Conservation (phyloP, 768 basidiomycete species). For the Paxillus ammoniavirescens region DNA sequence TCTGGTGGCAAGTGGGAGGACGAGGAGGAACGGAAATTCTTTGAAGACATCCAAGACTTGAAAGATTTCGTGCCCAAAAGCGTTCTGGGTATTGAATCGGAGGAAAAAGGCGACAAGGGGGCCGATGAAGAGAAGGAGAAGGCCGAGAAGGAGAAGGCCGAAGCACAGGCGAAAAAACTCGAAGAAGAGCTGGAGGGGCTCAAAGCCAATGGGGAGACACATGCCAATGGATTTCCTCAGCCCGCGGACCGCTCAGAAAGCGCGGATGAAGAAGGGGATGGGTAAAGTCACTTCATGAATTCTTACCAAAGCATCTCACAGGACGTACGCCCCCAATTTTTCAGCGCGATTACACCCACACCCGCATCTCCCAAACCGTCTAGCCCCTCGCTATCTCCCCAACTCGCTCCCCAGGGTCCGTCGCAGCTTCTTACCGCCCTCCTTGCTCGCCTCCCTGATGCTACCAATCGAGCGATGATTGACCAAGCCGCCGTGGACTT, state of each 20-base stretch:
- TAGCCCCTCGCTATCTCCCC: conserved; percentile 62
- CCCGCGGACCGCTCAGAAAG: conserved; percentile 7
- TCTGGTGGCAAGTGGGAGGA: conserved; percentile 95
- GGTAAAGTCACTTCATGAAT: conserved; percentile 16
- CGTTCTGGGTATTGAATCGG: conserved; percentile 68
- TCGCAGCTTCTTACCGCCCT: conserved; percentile 90
- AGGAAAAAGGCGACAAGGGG: conserved; percentile 39
- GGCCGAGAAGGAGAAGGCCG: conserved; percentile 53
- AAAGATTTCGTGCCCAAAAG: conserved; percentile 89
- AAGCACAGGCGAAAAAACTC: conserved; percentile 69
- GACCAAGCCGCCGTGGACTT: conserved; percentile 97
- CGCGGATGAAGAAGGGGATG: conserved; percentile 30
- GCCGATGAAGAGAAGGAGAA: conserved; percentile 45
- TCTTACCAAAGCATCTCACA: conserved; percentile 32
- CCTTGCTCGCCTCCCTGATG: conserved; percentile 88
- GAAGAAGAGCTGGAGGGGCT: conserved; percentile 77
- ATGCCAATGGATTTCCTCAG: conserved; percentile 19
- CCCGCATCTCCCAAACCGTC: conserved; percentile 64
- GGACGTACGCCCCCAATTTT: conserved; percentile 36
- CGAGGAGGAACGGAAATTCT: conserved; percentile 93
- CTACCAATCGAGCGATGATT: conserved; percentile 85
- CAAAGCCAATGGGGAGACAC: conserved; percentile 34
- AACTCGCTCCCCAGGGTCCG: conserved; percentile 83
- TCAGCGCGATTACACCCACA: conserved; percentile 55
- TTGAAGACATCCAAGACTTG: conserved; percentile 88